Base-by-base conservation (phyloP, 1,284 basidiomycete species). In the Malassezia globosa region DNA sequence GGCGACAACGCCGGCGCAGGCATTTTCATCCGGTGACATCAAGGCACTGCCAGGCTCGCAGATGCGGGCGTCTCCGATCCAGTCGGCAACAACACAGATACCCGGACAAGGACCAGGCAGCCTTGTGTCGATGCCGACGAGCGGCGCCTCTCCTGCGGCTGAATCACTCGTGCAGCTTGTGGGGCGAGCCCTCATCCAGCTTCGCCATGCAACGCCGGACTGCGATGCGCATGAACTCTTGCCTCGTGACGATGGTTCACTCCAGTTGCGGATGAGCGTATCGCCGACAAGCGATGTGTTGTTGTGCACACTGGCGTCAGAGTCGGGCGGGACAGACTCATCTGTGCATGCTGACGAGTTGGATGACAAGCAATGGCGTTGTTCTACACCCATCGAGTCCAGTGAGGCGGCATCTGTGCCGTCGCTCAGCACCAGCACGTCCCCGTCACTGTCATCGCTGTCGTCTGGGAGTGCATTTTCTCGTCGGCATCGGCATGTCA, bases 331-430 rank as follows among this genome's bases (percentile, higher is more conserved):
- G n/a, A 16, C 37, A 23, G 22, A 21, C 13, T 7, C 29, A 7
- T 14, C 22, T 18, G 14, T 18, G 37, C 37, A 37, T 19, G 35
- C 13, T 2, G 41, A 42, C 41, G 41, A 42, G 16, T 18, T 22
- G 34, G 35, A 37, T 10, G 37, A 25, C 16, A 46, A 46, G 45
- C 25, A 21, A 22, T 38, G 31, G 45, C 37, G 45, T 19, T 39
- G 37, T 23, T 36, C 37, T 8, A 46, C 45, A 27, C 45, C 43
- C n/a, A 26, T 34, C 10, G 49, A 45, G n/a, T 22, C 35, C 10
- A 52, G 50, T 26, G 50, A 52, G 10, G 42, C 39, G 19, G n/a
- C n/a, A n/a, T 52, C 50, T n/a, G 7, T 47, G 26, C 50, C 50
- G 14, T 52, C 50, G 34, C 41, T 52, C 13, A 35, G 39, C 13